Percentiles rank a stretch among this genome's conserved stretches.
These are phyloP conservation scores for Rhodotorula toruloides DNA, from an alignment of 768 basidiomycete species.

Conservation along the genomic window DNA sequence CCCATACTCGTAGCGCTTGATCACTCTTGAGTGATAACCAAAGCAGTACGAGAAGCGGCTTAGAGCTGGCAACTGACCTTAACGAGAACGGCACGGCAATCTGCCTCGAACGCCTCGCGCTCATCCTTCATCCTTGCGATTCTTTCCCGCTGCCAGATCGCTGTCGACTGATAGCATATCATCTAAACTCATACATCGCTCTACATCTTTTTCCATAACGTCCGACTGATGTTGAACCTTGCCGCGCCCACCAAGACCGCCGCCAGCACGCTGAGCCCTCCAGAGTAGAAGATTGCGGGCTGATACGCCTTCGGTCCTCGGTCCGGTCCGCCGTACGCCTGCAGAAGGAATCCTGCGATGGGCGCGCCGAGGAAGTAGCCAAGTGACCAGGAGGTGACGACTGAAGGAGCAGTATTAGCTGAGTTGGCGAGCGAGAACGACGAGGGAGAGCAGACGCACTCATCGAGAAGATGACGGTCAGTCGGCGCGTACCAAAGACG, in stretches of 20 bases:
- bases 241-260: not conserved
- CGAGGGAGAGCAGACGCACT: constrained; percentile 25
- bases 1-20: too few relatives aligned
- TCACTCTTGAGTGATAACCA: too few relatives aligned
- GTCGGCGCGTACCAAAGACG: constrained; percentile 20
- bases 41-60: too few relatives aligned
- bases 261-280: not conserved
- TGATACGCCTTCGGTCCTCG: constrained; percentile 37
- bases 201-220: not conserved
- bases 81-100: too few relatives aligned
- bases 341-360: constrained; percentile 41
- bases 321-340: constrained; percentile 39
- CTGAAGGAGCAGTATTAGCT: not conserved
- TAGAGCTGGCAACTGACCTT: too few relatives aligned
- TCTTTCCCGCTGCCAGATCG: too few relatives aligned
- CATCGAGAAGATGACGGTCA: constrained; percentile 36
- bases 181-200: too few relatives aligned
- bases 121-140: too few relatives aligned
- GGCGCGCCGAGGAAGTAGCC: constrained; percentile 36
- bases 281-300: constrained; percentile 42
- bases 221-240: not conserved
- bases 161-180: too few relatives aligned
- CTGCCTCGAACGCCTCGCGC: too few relatives aligned
- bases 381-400: constrained; percentile 4
- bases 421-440: constrained; percentile 13